phyloP scores from a whole-genome alignment of 306 rosid species.

The Aeschynomene evenia region DNA sequence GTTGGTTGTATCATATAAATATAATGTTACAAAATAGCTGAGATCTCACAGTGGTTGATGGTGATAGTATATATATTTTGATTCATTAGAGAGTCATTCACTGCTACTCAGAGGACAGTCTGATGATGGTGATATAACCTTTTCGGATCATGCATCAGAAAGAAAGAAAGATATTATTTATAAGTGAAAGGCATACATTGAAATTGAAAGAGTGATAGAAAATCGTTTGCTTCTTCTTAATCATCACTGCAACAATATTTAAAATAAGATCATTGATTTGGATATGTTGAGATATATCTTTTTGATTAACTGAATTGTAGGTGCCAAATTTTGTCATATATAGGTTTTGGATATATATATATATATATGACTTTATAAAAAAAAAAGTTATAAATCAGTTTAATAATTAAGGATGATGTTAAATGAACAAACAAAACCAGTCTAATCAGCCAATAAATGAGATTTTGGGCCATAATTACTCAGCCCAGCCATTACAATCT shows the following conservation, averaged over 20 bases:
- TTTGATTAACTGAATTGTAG: neutral
- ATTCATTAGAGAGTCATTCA: constrained; percentile 30
- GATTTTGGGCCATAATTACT: no score
- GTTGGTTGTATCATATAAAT: constrained; percentile 24
- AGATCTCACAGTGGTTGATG: constrained; percentile 26
- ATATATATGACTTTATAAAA: no score
- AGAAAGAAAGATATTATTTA: neutral
- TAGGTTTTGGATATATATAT: neutral
- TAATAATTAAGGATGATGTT: no score
- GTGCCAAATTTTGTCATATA: constrained; percentile 14
- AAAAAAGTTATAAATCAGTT: no score
- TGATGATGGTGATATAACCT: constrained; percentile 33
- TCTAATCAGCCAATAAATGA: no score
- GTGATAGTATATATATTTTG: constrained; percentile 30
- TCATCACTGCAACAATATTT: neutral
- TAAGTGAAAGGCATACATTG: neutral
- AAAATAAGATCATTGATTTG: neutral
- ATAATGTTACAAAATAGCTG: constrained; percentile 26
- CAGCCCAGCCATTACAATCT: no score
- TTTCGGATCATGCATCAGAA: neutral
- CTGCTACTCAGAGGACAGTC: constrained; percentile 23
- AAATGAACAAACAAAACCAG: no score
- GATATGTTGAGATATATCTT: neutral
- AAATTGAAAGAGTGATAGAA: no score
- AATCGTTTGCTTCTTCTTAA: neutral